Evolutionary conservation across 1,139 yeast species (phyloP), one percentile per base, ranked within the genome.

Genomic region (Yamadazyma diospyri): DNA sequence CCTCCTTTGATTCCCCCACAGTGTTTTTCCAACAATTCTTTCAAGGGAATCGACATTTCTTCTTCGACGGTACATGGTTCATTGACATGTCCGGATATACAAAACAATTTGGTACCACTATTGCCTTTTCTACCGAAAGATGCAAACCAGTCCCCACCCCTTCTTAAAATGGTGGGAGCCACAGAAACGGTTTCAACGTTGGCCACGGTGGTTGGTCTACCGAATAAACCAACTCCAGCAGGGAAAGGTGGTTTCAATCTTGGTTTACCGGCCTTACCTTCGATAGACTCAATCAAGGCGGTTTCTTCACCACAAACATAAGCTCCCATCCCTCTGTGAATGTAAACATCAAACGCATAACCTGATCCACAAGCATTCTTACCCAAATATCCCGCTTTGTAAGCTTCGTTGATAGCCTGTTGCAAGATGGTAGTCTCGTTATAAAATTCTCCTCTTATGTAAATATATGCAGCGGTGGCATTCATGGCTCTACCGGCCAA

Each of bases 181-280:
- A 85, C 95, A 6, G 94, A 78, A 29, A 85, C 92, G 15, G 94
- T 84, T 64, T 85, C 95, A 42, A 85, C 95, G 55, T 85, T 85
- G 43, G 95, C 79, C 37, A 85, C 95, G 32, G 95, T 85, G 25
- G 88, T 76, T 46, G 95, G 95, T 61, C 95, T 78, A 53, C 95
- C 95, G 50, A 83, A 85, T 38, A 85, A 69, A 55, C 95, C 95
- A 37, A 85, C 89, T 55, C 94, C 95, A 29, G 94, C 95, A 27
- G 95, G 95, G 76, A 85, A 85, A 48, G 95, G 95, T 30, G 95
- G 95, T 74, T 85, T 85, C 59, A 85, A 73, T 65, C 95, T 78
- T 50, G 95, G 95, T 63, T 85, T 85, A 49, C 95, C 95, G 35
- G 92, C 92, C 62, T 85, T 85, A 53, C 95, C 95, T 66, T 85